Conservation (phyloP, 345 rosid genomes). For the Iberis pinnata region DNA sequence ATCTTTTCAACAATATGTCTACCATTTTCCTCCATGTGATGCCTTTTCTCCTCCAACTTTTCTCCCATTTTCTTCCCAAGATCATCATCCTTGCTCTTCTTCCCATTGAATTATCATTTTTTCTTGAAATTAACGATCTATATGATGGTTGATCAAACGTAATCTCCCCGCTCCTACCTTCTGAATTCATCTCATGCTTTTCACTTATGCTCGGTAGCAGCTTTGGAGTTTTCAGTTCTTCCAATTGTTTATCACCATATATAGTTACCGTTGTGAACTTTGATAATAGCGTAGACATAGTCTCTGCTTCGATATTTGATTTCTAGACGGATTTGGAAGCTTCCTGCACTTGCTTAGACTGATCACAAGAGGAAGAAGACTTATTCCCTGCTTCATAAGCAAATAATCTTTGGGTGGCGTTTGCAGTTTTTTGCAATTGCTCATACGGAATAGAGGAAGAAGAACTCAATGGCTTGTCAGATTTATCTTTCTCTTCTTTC, state of each 20-base stretch:
- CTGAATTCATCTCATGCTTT: constrained; percentile 30
- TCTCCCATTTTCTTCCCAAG: constrained; percentile 90
- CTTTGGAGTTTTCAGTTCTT: constrained; percentile 52
- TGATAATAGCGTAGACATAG: constrained; percentile 11
- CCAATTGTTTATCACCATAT: constrained; percentile 32
- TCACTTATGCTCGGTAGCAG: constrained; percentile 31
- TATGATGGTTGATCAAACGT: constrained; percentile 26
- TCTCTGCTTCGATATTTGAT: constrained; percentile 13
- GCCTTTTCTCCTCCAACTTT: constrained; percentile 82
- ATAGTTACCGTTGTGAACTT: constrained; percentile 25
- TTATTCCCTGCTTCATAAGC: constrained; percentile 11
- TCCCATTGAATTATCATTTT: constrained; percentile 55
- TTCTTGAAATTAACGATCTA: constrained; percentile 24
- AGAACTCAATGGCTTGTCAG: constrained; percentile 26
- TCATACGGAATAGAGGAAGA: constrained; percentile 35
- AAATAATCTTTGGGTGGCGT: constrained; percentile 19
- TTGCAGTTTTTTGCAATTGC: constrained; percentile 32
- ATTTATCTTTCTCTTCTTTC: constrained; percentile 34
- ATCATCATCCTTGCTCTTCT: constrained; percentile 72
- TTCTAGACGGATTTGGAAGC: constrained; percentile 19
- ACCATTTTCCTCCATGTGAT: constrained; percentile 74
- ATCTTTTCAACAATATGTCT: constrained; percentile 78
- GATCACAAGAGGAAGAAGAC: constrained; percentile 30
- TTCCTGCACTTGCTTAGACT: constrained; percentile 32
- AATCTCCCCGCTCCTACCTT: constrained; percentile 23